Conservation (phyloP, 2,329 filamentous ascomycete species). For the Mycosphaerelloides madeirae region DNA sequence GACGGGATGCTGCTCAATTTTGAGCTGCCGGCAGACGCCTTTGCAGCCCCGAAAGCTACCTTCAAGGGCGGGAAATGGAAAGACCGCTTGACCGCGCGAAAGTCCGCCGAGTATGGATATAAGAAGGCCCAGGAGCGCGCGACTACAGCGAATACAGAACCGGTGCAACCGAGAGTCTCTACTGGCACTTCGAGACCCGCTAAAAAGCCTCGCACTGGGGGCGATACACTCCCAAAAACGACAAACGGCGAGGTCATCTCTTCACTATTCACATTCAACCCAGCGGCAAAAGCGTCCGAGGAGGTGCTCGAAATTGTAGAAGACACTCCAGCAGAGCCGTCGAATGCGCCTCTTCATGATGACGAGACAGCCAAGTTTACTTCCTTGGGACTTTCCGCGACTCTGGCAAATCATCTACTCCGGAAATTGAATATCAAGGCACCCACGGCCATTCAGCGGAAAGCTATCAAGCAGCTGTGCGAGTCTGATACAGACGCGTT, state of each 20-base stretch:
- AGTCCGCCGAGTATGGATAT: slow-evolving; percentile 53
- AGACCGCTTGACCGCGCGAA: slow-evolving; percentile 77
- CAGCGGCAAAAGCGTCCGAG: slow-evolving; percentile 56
- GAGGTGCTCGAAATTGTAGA: slow-evolving; percentile 34
- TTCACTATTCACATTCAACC: slow-evolving; percentile 88
- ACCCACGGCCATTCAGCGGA: slow-evolving; percentile 91
- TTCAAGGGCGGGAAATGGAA: slow-evolving; percentile 89
- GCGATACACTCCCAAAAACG: slow-evolving; percentile 11
- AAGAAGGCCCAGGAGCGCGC: slow-evolving; percentile 35
- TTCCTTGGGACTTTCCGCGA: slow-evolving; percentile 73
- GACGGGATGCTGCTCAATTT: slow-evolving; percentile 96
- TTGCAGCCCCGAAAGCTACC: slow-evolving; percentile 58
- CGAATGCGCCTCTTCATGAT: slow-evolving; percentile 76
- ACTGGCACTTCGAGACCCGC: slow-evolving; percentile 9
- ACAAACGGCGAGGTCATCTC: slow-evolving; percentile 60
- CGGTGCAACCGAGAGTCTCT: background rate
- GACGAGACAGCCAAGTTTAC: slow-evolving; percentile 83
- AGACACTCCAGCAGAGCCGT: slow-evolving; percentile 61
- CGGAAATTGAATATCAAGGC: slow-evolving; percentile 83
- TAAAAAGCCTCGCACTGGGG: slow-evolving; percentile 18
- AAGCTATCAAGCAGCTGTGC: slow-evolving; percentile 74
- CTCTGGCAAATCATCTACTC: slow-evolving; percentile 74
- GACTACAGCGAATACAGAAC: background rate
- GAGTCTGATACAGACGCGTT: slow-evolving; percentile 85
- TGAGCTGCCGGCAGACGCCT: slow-evolving; percentile 61